Evolutionary conservation across 495 filamentous ascomycete species (phyloP), one percentile per base, ranked within the genome.

Genomic region (Ascobolus immersus): DNA sequence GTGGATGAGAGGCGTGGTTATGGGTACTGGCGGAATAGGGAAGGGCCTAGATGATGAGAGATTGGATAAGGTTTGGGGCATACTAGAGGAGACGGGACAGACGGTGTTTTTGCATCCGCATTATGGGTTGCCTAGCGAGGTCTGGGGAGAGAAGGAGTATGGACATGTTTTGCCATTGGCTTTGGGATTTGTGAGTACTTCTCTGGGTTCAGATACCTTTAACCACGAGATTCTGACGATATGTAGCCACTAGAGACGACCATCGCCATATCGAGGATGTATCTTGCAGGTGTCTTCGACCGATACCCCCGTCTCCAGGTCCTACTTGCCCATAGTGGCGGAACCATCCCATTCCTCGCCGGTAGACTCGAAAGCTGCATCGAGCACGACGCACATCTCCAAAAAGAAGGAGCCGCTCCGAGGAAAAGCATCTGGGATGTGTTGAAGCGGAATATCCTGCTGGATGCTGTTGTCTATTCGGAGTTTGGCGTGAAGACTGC

Each of bases 41-140:
- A 53, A 56, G 7, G 84, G 84, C 0, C 60, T 94, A 5, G 84
- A 94, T 51, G 82, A 94, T 52, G 60, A 64, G 5, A 47, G 49
- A 0, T 42, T 94, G 19, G 61, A 79, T 17, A 63, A 69, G 0
- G 61, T 94, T 18, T 80, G 76, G 55, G 44, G 52, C 3, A 69
- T 73, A 0, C 52, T 94, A 2, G 59, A 77, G 28, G 60, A 66
- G 22, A 62, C 63, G 0, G 46, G 58, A 23, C 55, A 71, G 15
- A 53, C 78, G 11, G 52, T 90, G 17, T 93, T 94, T 54, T 53
- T 94, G 11, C 84, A 94, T 51, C 84, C 84, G 21, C 84, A 93
- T 53, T 92, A 94, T 48, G 84, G 84, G 2, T 60, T 94, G 0
- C 81, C 78, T 0, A 59, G 61, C 32, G 61, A 64, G 12, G 80